These are phyloP conservation scores for Viridothelium virens DNA, from an alignment of 495 filamentous ascomycete genomes.

Conservation along the genomic window DNA sequence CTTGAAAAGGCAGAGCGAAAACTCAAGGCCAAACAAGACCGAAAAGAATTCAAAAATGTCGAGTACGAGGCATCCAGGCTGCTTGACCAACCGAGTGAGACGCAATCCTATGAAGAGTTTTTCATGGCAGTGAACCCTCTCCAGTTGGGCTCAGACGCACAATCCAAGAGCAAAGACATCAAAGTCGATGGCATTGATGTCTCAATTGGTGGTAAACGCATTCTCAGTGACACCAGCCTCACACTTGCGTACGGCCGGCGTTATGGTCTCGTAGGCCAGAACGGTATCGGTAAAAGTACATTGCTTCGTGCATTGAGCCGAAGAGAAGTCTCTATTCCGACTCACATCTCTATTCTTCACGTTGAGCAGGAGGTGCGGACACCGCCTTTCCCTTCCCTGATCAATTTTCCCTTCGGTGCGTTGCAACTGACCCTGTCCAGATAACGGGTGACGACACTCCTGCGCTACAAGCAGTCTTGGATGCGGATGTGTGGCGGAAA, in stretches of 20 bases:
- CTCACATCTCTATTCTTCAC: constrained; percentile 96
- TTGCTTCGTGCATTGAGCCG: constrained; percentile 83
- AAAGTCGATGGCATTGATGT: constrained; percentile 95
- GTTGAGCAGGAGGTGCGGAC: constrained; percentile 86
- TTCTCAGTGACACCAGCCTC: constrained; percentile 79
- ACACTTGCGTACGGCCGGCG: constrained; percentile 89
- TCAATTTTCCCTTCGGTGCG: background rate
- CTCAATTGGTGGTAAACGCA: constrained; percentile 78
- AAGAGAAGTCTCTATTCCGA: constrained; percentile 88
- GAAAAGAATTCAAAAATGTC: constrained; percentile 95
- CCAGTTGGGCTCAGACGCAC: constrained; percentile 63
- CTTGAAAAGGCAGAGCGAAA: constrained; percentile 98
- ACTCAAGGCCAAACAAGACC: constrained; percentile 96
- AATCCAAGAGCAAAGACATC: constrained; percentile 94
- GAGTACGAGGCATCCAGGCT: constrained; percentile 93
- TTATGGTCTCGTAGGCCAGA: constrained; percentile 96
- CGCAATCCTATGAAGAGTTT: constrained; percentile 98
- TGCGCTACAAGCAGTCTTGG: constrained; percentile 88
- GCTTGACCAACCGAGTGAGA: constrained; percentile 68
- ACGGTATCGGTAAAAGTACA: constrained; percentile 99
- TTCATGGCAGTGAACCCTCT: constrained; percentile 99
- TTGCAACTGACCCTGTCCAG: constrained; percentile 35
- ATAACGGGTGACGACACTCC: constrained; percentile 95
- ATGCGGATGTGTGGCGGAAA: constrained; percentile 98
- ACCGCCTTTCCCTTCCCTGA: background rate